phyloP scores from a whole-genome alignment of 2,329 filamentous ascomycete genomes.

The Iodosphaeria phyllophila region DNA sequence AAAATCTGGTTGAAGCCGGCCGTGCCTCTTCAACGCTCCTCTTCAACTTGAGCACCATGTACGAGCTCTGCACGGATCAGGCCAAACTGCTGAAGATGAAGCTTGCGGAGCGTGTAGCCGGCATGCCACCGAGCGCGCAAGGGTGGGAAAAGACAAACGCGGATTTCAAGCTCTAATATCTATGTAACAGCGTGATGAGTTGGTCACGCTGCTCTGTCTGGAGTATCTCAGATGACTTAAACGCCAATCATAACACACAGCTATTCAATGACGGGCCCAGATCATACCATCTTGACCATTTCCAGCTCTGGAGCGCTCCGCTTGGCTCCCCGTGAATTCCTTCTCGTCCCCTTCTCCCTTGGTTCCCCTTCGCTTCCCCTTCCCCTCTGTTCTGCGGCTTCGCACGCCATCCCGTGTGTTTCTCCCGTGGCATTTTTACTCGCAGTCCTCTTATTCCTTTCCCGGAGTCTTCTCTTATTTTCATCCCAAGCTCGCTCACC shows the following conservation, averaged over 20 bases:
- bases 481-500: conserved; percentile 14
- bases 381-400: not conserved
- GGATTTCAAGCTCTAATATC: conserved; percentile 55
- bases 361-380: not conserved
- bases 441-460: conserved; percentile 2
- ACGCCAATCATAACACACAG: conserved; percentile 3
- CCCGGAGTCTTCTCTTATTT: conserved; percentile 6
- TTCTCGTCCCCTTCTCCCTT: not conserved
- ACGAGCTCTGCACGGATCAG: conserved; percentile 75
- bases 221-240: no score
- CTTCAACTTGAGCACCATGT: conserved; percentile 81
- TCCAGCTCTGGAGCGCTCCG: not conserved
- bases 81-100: conserved; percentile 49
- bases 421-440: conserved; percentile 1
- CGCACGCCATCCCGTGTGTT: no score
- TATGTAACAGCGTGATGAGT: not conserved
- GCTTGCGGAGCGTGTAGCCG: conserved; percentile 52
- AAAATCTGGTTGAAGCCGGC: conserved; percentile 41
- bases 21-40: conserved; percentile 60
- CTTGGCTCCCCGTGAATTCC: not conserved
- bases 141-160: conserved; percentile 55
- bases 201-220: no score
- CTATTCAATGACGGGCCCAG: conserved; percentile 4
- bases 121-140: conserved; percentile 29
- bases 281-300: not conserved